phyloP scores from a whole-genome alignment of 371 early-diverging fungal species.

The Lichtheimia hyalospora region DNA sequence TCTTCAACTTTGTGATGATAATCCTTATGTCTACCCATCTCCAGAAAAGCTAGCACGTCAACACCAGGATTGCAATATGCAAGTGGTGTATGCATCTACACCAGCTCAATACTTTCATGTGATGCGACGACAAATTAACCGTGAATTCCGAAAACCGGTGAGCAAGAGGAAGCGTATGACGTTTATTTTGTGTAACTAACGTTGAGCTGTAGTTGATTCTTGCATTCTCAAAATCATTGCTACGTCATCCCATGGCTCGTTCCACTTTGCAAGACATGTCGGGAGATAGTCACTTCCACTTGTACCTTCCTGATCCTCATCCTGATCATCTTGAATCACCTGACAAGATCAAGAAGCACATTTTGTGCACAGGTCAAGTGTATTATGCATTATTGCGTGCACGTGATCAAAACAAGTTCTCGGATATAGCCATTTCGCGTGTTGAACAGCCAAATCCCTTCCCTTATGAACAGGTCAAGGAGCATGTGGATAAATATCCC shows the following conservation, averaged over 20 bases:
- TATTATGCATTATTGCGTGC: conserved; percentile 91
- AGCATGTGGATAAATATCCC: conserved; percentile 87
- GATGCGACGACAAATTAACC: conserved; percentile 92
- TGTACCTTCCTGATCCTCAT: conserved; percentile 90
- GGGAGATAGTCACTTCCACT: conserved; percentile 81
- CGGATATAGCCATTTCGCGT: conserved; percentile 89
- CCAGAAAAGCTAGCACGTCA: conserved; percentile 82
- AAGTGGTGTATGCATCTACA: conserved; percentile 92
- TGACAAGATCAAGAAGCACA: conserved; percentile 81
- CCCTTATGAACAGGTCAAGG: conserved; percentile 90
- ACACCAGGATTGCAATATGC: conserved; percentile 97
- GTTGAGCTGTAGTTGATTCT: conserved; percentile 62
- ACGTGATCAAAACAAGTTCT: conserved; percentile 82
- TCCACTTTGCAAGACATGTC: conserved; percentile 83
- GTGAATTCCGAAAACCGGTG: conserved; percentile 95
- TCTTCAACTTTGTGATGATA: conserved; percentile 92
- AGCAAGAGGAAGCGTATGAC: neutral
- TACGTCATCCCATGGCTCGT: conserved; percentile 91
- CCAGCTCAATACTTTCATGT: conserved; percentile 97
- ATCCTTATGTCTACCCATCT: conserved; percentile 84
- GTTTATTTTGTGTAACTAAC: neutral
- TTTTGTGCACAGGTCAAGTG: conserved; percentile 95
- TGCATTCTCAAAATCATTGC: conserved; percentile 89
- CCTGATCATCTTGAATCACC: conserved; percentile 73
- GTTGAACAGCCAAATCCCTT: conserved; percentile 95